Percentiles rank a stretch among this genome's conserved stretches.
Conservation (phyloP, 2,329 filamentous ascomycete genomes). For the Nothomitra cinnamomea region DNA sequence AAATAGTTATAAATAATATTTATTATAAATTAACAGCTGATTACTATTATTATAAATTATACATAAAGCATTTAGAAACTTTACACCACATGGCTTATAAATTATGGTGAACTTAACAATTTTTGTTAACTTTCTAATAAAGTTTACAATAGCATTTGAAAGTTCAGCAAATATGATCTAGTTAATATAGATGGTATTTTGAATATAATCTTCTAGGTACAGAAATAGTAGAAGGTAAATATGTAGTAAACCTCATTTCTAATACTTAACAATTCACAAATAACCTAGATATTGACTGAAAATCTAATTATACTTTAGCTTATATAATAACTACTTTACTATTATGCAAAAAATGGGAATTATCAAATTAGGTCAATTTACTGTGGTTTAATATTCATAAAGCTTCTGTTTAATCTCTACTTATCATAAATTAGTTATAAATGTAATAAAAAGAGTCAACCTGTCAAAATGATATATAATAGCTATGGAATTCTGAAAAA, state of each 20-base stretch:
- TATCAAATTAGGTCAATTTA: background rate
- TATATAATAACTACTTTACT: background rate
- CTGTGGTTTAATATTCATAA: background rate
- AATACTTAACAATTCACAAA: background rate
- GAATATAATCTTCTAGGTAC: background rate
- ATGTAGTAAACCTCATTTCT: background rate
- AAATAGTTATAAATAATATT: background rate
- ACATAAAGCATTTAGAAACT: background rate
- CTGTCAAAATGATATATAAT: background rate
- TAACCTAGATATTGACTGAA: background rate
- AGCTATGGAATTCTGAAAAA: background rate
- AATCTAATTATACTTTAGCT: background rate
- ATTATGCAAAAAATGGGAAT: background rate
- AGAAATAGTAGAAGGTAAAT: conserved; percentile 1
- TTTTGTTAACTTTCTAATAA: background rate
- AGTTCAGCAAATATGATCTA: background rate
- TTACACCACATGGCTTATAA: background rate
- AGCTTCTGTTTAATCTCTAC: background rate
- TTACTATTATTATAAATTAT: too few relatives aligned
- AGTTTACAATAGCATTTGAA: background rate
- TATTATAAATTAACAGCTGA: background rate
- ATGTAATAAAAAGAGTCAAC: too few relatives aligned
- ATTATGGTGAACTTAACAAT: background rate
- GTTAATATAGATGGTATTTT: background rate
- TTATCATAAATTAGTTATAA: too few relatives aligned